Base-by-base conservation (phyloP, 805 yeast species). In the Spathaspora sp. region DNA sequence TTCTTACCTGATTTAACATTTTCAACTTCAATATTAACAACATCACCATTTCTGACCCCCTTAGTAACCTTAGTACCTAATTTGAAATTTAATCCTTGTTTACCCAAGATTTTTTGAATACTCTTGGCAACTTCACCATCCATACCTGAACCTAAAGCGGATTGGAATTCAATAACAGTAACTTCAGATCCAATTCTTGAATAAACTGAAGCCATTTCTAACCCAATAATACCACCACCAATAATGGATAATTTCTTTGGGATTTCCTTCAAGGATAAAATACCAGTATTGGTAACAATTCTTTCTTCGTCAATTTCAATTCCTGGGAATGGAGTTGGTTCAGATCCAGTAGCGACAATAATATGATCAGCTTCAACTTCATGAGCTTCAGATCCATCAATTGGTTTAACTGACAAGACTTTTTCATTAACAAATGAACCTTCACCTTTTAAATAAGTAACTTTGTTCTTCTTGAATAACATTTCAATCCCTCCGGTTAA, bases 221-320 rank as follows among this genome's bases (percentile, higher is more conserved):
- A 83, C 67, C 99, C 99, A 69, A 94, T 94, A 77, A 94, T 93
- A 80, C 99, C 99, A 76, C 97, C 99, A 70, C 99, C 99, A 64
- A 94, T 93, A 74, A 94, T 85, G 60, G 93, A 87, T 67, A 94
- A 65, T 69, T 80, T 85, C 80, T 94, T 91, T 67, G 99, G 99
- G 53, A 94, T 80, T 78, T 92, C 97, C 70, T 82, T 81, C 63
- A 94, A 80, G 20, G 87, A 72, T 52, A 94, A 76, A 53, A 89
- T 88, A 63, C 99, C 99, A 46, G 99, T 94, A 31, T 97, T 91
- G 38, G 96, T 80, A 50, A 94, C 97, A 60, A 94, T 94, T 77
- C 96, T 86, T 79, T 93, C 96, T 77, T 94, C 98, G 67, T 94
- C 99, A 58, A 94, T 83, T 61, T 84, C 86, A 63, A 94, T 89